Evolutionary conservation across 768 basidiomycete genomes (phyloP).

Genomic region (Leccinum boreale): DNA sequence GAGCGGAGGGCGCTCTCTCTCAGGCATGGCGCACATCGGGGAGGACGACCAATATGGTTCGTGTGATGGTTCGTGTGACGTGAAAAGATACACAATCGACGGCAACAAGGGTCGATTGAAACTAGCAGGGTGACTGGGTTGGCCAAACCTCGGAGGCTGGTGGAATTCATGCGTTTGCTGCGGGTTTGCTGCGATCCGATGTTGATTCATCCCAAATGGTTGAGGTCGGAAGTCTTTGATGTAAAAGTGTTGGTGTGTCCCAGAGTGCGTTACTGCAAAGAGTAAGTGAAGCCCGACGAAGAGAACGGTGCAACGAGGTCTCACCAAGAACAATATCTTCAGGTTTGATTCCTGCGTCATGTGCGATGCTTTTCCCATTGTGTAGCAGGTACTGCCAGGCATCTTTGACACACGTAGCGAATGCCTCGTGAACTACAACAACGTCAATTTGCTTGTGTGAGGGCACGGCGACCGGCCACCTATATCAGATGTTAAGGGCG

Average conservation of each 20-base stretch:
- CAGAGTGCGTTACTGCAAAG: constrained; percentile 38
- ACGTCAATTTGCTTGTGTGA: constrained; percentile 37
- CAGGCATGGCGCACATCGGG: constrained; percentile 25
- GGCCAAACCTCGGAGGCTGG: constrained; percentile 12
- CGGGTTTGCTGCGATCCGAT: constrained; percentile 6
- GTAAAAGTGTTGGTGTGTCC: constrained; percentile 40
- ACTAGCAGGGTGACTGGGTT: constrained; percentile 1
- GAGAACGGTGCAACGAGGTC: background rate
- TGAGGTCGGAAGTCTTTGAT: constrained; percentile 33
- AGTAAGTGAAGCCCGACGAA: background rate
- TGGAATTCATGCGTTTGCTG: constrained; percentile 15
- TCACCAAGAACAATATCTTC: constrained; percentile 44
- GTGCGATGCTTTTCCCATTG: constrained; percentile 31
- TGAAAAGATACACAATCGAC: constrained; percentile 42
- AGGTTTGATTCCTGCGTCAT: constrained; percentile 33
- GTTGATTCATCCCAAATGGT: constrained; percentile 16
- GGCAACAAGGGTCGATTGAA: constrained; percentile 31
- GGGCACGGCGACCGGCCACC: constrained; percentile 45
- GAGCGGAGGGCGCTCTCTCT: constrained; percentile 18
- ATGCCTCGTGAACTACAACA: constrained; percentile 35
- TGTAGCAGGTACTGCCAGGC: constrained; percentile 40
- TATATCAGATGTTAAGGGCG: constrained; percentile 13
- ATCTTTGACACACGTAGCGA: constrained; percentile 26
- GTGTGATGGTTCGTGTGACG: constrained; percentile 31
- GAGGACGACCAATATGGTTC: constrained; percentile 40